Conservation (phyloP, 139 green algal species). For the Closterium sp. region DNA sequence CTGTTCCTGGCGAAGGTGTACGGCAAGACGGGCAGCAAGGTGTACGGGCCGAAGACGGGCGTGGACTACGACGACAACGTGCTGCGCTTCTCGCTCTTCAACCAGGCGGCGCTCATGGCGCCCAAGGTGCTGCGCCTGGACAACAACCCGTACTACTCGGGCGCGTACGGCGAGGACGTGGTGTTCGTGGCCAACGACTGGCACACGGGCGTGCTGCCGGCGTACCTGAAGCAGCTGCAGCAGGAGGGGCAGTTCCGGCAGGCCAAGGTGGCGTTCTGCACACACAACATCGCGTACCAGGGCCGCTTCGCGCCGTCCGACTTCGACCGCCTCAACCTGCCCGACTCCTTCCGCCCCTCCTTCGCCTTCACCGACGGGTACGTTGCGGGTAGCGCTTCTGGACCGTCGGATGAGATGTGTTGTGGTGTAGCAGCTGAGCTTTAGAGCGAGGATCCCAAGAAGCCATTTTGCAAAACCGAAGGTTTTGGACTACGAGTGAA, state of each 20-base stretch:
- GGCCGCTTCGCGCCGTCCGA: slow-evolving; percentile 85
- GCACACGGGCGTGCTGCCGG: slow-evolving; percentile 79
- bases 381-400: background rate
- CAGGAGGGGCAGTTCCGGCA: slow-evolving; percentile 3
- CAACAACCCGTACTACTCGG: slow-evolving; percentile 23
- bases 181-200: slow-evolving; percentile 96
- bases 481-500: too few relatives aligned
- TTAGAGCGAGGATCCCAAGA: too few relatives aligned
- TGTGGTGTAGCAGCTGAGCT: too few relatives aligned
- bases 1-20: slow-evolving; percentile 87
- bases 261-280: slow-evolving; percentile 69
- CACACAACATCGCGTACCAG: slow-evolving; percentile 98
- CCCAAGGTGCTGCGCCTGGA: slow-evolving; percentile 42
- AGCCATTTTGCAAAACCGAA: background rate
- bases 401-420: background rate
- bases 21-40: slow-evolving; percentile 87
- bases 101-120: slow-evolving; percentile 53
- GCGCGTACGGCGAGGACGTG: slow-evolving; percentile 74
- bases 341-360: slow-evolving; percentile 54
- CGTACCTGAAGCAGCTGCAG: slow-evolving; percentile 78
- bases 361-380: slow-evolving; percentile 85
- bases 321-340: slow-evolving; percentile 75
- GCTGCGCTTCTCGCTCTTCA: slow-evolving; percentile 91
- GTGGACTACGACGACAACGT: slow-evolving; percentile 95
- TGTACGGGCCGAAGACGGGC: slow-evolving; percentile 91